A percentile compares a stretch with the other conserved stretches of the same genome.
phyloP scores from a whole-genome alignment of 495 filamentous ascomycete genomes.

The Aspergillus biplanus region DNA sequence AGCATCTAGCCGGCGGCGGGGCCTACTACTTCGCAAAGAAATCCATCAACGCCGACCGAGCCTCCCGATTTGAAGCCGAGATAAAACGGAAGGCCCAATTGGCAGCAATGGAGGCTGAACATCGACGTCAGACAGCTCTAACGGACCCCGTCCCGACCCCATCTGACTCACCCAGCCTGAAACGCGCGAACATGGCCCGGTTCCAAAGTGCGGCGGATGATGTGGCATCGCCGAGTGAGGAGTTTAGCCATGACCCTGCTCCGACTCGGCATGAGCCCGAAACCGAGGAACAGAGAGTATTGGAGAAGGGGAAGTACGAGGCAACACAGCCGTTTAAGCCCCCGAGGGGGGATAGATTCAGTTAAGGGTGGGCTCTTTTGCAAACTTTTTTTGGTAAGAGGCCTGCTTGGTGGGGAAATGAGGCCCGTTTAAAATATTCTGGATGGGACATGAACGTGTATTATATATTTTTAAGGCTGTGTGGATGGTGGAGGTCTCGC shows the following conservation, averaged over 20 bases:
- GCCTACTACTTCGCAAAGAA: conserved; percentile 97
- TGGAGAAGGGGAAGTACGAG: conserved; percentile 92
- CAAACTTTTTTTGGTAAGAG: background rate
- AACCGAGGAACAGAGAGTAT: conserved; percentile 67
- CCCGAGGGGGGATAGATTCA: conserved; percentile 84
- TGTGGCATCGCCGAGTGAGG: conserved; percentile 75
- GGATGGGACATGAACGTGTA: conserved; percentile 7
- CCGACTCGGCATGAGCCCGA: conserved; percentile 81
- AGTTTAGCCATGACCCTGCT: conserved; percentile 81
- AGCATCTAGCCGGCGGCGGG: conserved; percentile 71
- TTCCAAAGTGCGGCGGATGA: conserved; percentile 52
- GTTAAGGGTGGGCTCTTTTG: conserved; percentile 37
- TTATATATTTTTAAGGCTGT: conserved; percentile 8
- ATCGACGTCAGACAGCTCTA: conserved; percentile 38
- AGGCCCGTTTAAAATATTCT: too few species aligned
- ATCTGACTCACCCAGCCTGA: conserved; percentile 33
- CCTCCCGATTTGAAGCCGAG: conserved; percentile 68
- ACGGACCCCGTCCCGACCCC: conserved; percentile 26
- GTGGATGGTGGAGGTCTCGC: background rate
- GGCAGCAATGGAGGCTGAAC: conserved; percentile 59
- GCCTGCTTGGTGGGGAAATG: background rate
- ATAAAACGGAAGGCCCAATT: conserved; percentile 64
- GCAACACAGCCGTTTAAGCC: conserved; percentile 70
- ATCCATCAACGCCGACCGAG: conserved; percentile 87
- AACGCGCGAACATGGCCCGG: conserved; percentile 41